Evolutionary conservation across 495 filamentous ascomycete species (phyloP).

Genomic region (Gamarada debralockiae): DNA sequence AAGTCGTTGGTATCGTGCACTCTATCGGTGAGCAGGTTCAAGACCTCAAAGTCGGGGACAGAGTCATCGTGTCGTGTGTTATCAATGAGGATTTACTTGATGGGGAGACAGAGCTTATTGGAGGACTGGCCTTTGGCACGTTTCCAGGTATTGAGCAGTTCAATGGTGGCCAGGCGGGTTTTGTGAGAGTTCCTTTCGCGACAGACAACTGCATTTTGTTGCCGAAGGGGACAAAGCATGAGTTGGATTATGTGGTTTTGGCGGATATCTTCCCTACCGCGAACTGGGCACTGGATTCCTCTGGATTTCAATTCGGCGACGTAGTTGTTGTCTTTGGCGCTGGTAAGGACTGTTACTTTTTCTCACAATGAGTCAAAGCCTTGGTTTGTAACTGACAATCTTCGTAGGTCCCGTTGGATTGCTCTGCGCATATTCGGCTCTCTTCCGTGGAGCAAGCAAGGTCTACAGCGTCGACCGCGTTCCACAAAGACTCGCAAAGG

Average conservation of each 20-base stretch:
- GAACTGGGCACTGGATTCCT: slow-evolving; percentile 32
- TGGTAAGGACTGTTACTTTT: slow-evolving; percentile 18
- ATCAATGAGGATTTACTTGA: slow-evolving; percentile 63
- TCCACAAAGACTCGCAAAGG: slow-evolving; percentile 22
- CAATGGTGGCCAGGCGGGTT: slow-evolving; percentile 32
- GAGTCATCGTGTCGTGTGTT: slow-evolving; percentile 30
- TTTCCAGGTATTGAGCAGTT: slow-evolving; percentile 56
- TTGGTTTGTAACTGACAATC: background rate
- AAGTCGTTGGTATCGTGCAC: slow-evolving; percentile 36
- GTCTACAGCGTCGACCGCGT: slow-evolving; percentile 30
- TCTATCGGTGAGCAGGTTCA: slow-evolving; percentile 30
- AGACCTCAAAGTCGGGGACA: slow-evolving; percentile 29
- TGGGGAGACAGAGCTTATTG: slow-evolving; percentile 71
- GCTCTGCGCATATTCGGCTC: slow-evolving; percentile 33
- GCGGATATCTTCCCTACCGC: slow-evolving; percentile 35
- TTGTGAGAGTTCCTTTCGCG: slow-evolving; percentile 36
- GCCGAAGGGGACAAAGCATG: slow-evolving; percentile 18
- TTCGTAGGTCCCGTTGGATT: slow-evolving; percentile 29
- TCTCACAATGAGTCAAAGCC: slow-evolving; percentile 15
- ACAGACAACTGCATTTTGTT: slow-evolving; percentile 31
- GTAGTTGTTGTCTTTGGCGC: slow-evolving; percentile 41
- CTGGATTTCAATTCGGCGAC: slow-evolving; percentile 34
- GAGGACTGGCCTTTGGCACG: slow-evolving; percentile 55
- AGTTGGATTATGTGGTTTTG: slow-evolving; percentile 35
- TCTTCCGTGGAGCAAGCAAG: slow-evolving; percentile 34